phyloP scores from a whole-genome alignment of 2,329 filamentous ascomycete genomes.

The Nigrospora oryzae region DNA sequence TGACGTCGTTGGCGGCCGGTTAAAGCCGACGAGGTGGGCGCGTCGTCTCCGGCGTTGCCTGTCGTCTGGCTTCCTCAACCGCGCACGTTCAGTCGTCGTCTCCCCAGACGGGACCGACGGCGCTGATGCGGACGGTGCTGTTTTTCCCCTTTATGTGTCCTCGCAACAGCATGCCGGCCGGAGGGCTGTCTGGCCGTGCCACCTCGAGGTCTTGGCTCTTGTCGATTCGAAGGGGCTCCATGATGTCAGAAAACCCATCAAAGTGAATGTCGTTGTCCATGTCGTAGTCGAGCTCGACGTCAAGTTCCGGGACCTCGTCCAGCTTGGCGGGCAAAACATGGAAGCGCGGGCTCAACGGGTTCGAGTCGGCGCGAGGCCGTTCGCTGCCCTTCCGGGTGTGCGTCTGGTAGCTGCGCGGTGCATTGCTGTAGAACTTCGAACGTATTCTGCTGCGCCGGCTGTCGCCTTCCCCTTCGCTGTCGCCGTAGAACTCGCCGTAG shows the following conservation, averaged over 20 bases:
- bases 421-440: neutral
- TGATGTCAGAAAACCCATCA: constrained; percentile 9
- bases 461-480: constrained; percentile 11
- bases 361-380: constrained; percentile 2
- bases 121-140: constrained; percentile 32
- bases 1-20: too few relatives aligned
- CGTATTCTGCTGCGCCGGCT: constrained; percentile 2
- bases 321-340: constrained; percentile 2
- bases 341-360: constrained; percentile 8
- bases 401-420: too few relatives aligned
- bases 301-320: constrained; percentile 5
- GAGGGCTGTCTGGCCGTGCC: constrained; percentile 26
- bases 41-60: too few relatives aligned
- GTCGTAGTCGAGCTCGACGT: neutral
- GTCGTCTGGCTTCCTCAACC: too few relatives aligned
- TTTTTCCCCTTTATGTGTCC: constrained; percentile 17
- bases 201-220: neutral
- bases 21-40: too few relatives aligned
- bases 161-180: constrained; percentile 8
- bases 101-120: constrained; percentile 30
- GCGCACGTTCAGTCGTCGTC: constrained; percentile 24
- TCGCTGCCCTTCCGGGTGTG: neutral
- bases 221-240: constrained; percentile 3
- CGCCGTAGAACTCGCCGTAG: constrained; percentile 14
- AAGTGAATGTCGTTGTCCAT: constrained; percentile 3